Conservation (phyloP, 441 rosid species). For the Adansonia gregorii region DNA sequence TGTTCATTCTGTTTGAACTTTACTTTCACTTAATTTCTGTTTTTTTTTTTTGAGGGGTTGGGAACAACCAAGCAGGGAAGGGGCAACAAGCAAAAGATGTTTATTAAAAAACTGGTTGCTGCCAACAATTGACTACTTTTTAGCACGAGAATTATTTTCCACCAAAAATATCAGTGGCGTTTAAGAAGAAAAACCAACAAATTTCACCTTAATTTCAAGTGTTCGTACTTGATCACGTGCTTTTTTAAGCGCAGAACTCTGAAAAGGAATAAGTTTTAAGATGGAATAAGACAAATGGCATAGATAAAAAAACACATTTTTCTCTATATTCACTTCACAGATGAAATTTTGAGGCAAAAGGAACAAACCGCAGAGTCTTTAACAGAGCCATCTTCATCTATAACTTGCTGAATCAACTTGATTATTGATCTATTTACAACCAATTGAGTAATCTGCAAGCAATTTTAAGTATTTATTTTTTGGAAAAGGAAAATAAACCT, state of each 20-base stretch:
- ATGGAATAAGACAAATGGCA: not conserved
- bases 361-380: slow-evolving; percentile 85
- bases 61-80: not conserved
- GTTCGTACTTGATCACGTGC: slow-evolving; percentile 65
- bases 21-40: not conserved
- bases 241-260: slow-evolving; percentile 77
- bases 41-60: not conserved
- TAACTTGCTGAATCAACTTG: slow-evolving; percentile 60
- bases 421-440: slow-evolving; percentile 57
- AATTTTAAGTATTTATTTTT: not conserved
- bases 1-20: not conserved
- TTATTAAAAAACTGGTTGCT: not conserved
- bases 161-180: not conserved
- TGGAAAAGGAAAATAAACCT: slow-evolving; percentile 16
- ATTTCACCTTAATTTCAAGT: slow-evolving; percentile 74
- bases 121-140: not conserved
- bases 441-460: slow-evolving; percentile 64
- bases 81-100: not conserved
- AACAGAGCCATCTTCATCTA: slow-evolving; percentile 79
- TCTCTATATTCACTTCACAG: not conserved
- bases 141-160: not conserved
- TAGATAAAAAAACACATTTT: not conserved
- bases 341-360: slow-evolving; percentile 22
- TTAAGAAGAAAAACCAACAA: slow-evolving; percentile 1
- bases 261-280: slow-evolving; percentile 1